phyloP scores from a whole-genome alignment of 345 rosid species.

The Luvunga scandens region DNA sequence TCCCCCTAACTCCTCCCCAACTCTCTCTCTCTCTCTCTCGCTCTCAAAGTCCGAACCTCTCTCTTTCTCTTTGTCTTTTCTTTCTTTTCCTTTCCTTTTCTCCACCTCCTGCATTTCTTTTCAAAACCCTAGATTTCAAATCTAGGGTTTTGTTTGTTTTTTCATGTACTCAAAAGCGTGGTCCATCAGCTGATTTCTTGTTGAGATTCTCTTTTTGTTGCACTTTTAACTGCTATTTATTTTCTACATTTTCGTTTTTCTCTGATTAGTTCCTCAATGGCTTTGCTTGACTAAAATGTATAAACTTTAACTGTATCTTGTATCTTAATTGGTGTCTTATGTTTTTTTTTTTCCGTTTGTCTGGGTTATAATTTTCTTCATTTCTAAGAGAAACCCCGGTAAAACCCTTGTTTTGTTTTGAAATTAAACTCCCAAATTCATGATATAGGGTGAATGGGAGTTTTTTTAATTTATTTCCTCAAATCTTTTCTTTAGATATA shows the following conservation, averaged over 20 bases:
- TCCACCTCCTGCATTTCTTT: conserved; percentile 23
- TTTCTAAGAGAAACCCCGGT: conserved; percentile 15
- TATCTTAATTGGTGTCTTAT: neutral
- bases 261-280: neutral
- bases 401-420: conserved; percentile 19
- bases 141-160: conserved; percentile 41
- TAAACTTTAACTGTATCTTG: conserved; percentile 18
- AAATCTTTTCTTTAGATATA: neutral
- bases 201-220: conserved; percentile 6
- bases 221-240: conserved; percentile 1
- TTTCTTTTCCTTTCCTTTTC: neutral
- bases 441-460: conserved; percentile 12
- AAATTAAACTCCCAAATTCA: conserved; percentile 10
- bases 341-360: conserved; percentile 2
- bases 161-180: neutral
- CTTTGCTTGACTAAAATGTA: conserved; percentile 18
- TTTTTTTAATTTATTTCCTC: conserved; percentile 5
- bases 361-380: conserved; percentile 20
- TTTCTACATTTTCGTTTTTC: conserved; percentile 1
- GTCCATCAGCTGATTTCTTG: conserved; percentile 2
- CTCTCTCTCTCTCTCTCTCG: neutral
- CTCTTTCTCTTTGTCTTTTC: neutral
- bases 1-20: neutral
- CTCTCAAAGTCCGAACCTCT: neutral
- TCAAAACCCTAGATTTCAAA: conserved; percentile 49